Conservation (phyloP, 192 early-diverging fungal genomes). For the Pilaira anomala region DNA sequence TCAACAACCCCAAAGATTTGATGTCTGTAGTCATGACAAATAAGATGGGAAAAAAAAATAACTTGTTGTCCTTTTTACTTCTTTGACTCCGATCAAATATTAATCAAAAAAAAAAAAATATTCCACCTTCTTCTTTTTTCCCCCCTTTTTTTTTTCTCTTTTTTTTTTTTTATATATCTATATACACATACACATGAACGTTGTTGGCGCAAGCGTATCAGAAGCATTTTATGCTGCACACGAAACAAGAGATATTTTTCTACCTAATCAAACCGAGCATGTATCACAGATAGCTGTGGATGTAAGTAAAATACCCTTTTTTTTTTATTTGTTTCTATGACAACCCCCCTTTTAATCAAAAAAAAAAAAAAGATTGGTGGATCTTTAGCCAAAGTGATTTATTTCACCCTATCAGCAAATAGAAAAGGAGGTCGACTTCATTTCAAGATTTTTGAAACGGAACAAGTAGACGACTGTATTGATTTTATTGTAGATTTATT, state of each 20-base stretch:
- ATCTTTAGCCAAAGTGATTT: constrained; percentile 71
- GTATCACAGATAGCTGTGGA: constrained; percentile 90
- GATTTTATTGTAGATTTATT: constrained; percentile 76
- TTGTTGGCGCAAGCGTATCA: constrained; percentile 50
- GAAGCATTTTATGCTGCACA: constrained; percentile 41
- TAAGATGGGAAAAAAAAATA: too few relatives aligned
- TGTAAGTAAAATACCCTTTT: constrained; percentile 45
- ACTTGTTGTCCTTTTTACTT: too few relatives aligned
- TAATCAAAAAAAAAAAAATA: neutral
- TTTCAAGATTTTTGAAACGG: constrained; percentile 94
- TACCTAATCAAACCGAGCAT: constrained; percentile 82
- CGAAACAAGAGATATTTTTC: constrained; percentile 75
- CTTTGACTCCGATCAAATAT: neutral
- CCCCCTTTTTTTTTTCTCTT: neutral
- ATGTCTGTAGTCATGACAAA: too few relatives aligned
- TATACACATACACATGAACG: constrained; percentile 40
- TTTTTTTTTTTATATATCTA: neutral
- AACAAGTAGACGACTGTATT: constrained; percentile 86
- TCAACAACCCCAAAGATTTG: too few relatives aligned
- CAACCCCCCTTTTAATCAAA: too few relatives aligned
- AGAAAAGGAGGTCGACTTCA: constrained; percentile 81
- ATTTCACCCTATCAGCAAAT: constrained; percentile 51
- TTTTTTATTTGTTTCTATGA: neutral
- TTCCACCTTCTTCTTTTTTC: neutral
- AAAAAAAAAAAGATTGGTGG: constrained; percentile 57